Evolutionary conservation across 2,329 filamentous ascomycete species (phyloP), one percentile per base, ranked within the genome.

Genomic region (Epichloe gansuensis): DNA sequence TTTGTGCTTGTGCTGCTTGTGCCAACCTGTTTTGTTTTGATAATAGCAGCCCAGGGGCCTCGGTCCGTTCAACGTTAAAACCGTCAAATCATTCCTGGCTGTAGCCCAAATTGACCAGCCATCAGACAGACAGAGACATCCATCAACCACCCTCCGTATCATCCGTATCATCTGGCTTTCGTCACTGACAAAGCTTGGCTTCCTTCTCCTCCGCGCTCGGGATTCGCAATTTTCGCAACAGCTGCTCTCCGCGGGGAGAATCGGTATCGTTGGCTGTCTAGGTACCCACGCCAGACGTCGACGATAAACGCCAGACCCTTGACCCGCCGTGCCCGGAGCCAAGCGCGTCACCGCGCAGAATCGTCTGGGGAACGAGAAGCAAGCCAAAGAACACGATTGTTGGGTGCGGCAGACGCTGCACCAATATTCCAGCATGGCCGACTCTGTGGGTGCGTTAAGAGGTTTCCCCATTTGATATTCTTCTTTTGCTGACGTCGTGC

Each of bases 391-490:
- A 43, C 2, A n/a, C 13, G 38, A 5, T 34, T n/a, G 31, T 34
- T 12, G 31, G 51, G 47, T 42, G 38, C 48, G 25, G 43, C 47
- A 47, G 13, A 34, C 34, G 41, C 49, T 46, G 45, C 35, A 15
- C 23, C 35, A 27, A 35, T 15, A 41, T 27, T 31, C 13, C 25
- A 27, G 38, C 43, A 69, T 70, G 67, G 66, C 67, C 53, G 67
- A 70, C 62, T 70, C 67, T 40, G 66, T 68, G 42, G 66, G 66
- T 68, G 53, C 49, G 66, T 63, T 63, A 40, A 40, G n/a, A 42
- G 36, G 21, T 9, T 40, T 15, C 15, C 35, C n/a, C 12, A 7
- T 38, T 36, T 15, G 5, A 15, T 23, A 11, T 21, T 43, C n/a
- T 21, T 12, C 23, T 13, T 15, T 38, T 44, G 52, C 51, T 53